Evolutionary conservation across 2,329 filamentous ascomycete species (phyloP), one percentile per base, ranked within the genome.

Genomic region (Cytospora piceae): DNA sequence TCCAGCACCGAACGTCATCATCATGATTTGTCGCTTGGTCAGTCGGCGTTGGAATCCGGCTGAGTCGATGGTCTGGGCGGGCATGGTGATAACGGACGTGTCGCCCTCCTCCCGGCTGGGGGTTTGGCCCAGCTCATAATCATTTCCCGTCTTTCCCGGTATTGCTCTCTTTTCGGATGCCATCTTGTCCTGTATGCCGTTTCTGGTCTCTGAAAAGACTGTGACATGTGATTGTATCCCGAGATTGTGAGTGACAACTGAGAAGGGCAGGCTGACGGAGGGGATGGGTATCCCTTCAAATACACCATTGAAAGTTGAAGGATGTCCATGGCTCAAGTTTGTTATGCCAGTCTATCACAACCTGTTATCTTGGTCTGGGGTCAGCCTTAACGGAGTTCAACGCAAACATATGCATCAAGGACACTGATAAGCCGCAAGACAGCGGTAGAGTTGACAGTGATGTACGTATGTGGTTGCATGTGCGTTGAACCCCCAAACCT

Each of bases 1-100:
- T 1, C 75, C 76, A 24, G 73, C 75, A 0, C 75, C 76, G 66
- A 77, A 75, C 14, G 75, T 76, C 72, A 77, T 75, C 74, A 77
- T 77, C 72, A 77, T 77, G 57, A 77, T 74, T 53, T 76, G 73
- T 31, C 76, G 70, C 57, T 74, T 71, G 1, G 71, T 71, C 17
- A 77, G 71, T 29, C 69, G 70, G 27, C 75, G 72, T 42, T 74
- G 73, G 46, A 71, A 76, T 2, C 75, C 75, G 20, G 72, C 74
- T 55, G 62, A 59, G 49, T 57, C 56, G 46, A 59, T 46, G 39
- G 52, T 27, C 24, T 42, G 22, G 22, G 27, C 32, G n/a, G 46
- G 34, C 24, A 51, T 24, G 9, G 39, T 27, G 29, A 59, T n/a
- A 9, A 54, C 49, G 17, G 62, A 42, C 24, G 34, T 59, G 55